These are phyloP conservation scores for Hortaea werneckii DNA, from an alignment of 2,329 filamentous ascomycete species.

Conservation along the genomic window DNA sequence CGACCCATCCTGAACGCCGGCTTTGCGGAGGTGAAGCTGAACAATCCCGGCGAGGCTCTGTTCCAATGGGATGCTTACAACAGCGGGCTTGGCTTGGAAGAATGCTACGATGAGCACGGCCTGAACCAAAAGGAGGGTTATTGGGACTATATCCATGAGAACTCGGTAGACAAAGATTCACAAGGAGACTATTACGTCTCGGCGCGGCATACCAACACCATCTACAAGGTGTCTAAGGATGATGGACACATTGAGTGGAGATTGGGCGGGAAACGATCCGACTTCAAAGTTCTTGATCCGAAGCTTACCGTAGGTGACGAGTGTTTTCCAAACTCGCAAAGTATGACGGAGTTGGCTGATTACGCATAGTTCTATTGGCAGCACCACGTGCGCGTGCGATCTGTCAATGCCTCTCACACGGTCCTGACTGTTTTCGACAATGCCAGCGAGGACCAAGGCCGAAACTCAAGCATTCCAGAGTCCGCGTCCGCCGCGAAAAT, in stretches of 20 bases:
- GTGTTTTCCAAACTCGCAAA: neutral
- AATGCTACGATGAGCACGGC: neutral
- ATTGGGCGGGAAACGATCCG: conserved; percentile 20
- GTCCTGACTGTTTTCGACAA: conserved; percentile 47
- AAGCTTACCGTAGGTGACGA: neutral
- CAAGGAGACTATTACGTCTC: conserved; percentile 45
- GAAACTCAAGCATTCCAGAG: neutral
- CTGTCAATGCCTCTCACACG: conserved; percentile 37
- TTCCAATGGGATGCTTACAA: neutral
- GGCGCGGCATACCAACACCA: conserved; percentile 37
- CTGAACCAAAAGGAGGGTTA: neutral
- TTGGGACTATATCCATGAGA: conserved; percentile 44
- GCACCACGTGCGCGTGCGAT: conserved; percentile 42
- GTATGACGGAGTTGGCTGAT: neutral
- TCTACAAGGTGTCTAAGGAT: conserved; percentile 37
- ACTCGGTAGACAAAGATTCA: conserved; percentile 41
- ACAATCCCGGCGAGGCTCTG: neutral
- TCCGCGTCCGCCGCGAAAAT: neutral
- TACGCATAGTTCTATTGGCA: conserved; percentile 41
- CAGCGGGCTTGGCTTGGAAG: neutral
- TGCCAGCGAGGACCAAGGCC: conserved; percentile 32
- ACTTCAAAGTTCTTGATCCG: neutral
- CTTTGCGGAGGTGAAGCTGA: neutral
- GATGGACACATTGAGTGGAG: conserved; percentile 42
- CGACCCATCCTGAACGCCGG: neutral